Evolutionary conservation across 495 filamentous ascomycete genomes (phyloP).

Genomic region (Chaetomium cochliodes): DNA sequence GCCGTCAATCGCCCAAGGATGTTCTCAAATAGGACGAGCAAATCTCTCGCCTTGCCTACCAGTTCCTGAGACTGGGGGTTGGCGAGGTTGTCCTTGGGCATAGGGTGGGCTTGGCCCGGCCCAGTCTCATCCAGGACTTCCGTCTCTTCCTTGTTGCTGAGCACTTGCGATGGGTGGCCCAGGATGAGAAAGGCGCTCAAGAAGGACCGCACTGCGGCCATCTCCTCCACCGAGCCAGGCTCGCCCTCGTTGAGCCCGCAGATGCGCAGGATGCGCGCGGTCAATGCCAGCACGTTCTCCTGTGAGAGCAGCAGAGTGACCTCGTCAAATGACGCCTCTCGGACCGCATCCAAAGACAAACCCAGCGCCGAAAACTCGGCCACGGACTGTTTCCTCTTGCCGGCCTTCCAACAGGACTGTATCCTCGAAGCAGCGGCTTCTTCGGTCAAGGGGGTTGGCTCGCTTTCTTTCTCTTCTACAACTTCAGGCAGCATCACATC

Average conservation of each 20-base stretch:
- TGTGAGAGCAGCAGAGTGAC: constrained; percentile 75
- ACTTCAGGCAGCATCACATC: constrained; percentile 55
- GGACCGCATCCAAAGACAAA: constrained; percentile 70
- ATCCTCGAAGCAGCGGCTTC: constrained; percentile 70
- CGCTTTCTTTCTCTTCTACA: constrained; percentile 50
- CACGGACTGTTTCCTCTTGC: constrained; percentile 58
- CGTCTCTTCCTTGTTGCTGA: constrained; percentile 77
- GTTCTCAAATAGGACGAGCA: constrained; percentile 79
- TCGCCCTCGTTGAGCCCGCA: constrained; percentile 73
- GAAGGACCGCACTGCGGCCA: constrained; percentile 83
- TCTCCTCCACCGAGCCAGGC: constrained; percentile 65
- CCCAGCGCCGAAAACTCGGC: constrained; percentile 66
- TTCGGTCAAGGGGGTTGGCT: constrained; percentile 56
- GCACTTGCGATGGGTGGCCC: constrained; percentile 85
- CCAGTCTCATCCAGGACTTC: constrained; percentile 68
- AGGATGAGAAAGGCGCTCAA: constrained; percentile 90
- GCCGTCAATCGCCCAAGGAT: constrained; percentile 58
- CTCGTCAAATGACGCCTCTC: constrained; percentile 76
- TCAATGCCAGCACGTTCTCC: constrained; percentile 65
- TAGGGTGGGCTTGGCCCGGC: constrained; percentile 44
- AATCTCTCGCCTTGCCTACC: constrained; percentile 80
- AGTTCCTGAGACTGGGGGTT: constrained; percentile 69
- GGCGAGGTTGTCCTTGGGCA: constrained; percentile 52
- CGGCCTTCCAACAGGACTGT: constrained; percentile 72
- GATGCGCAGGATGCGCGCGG: constrained; percentile 69